phyloP scores from a whole-genome alignment of 495 filamentous ascomycete genomes.

The Xylaria sp. region DNA sequence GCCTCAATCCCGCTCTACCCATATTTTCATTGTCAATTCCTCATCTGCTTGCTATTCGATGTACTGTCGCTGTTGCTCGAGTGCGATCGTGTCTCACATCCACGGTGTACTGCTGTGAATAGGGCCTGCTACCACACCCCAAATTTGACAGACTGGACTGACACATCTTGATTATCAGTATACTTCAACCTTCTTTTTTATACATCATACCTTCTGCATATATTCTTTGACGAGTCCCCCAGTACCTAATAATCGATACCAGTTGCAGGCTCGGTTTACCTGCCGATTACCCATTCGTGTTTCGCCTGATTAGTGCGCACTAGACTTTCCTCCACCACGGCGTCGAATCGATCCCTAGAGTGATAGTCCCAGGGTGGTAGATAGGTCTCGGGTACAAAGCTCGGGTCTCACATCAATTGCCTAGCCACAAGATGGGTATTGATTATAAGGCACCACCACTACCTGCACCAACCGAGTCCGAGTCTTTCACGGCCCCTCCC shows the following conservation, averaged over 20 bases:
- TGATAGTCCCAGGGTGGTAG: slow-evolving; percentile 23
- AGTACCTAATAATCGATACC: neutral
- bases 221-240: neutral
- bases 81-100: slow-evolving; percentile 1
- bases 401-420: slow-evolving; percentile 22
- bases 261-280: slow-evolving; percentile 5
- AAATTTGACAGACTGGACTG: slow-evolving; percentile 4
- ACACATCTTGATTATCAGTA: slow-evolving; percentile 14
- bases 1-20: neutral
- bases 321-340: neutral
- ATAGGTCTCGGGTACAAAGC: slow-evolving; percentile 4
- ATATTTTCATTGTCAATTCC: neutral
- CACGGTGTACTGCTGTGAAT: slow-evolving; percentile 5
- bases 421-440: slow-evolving; percentile 68
- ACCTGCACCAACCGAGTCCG: slow-evolving; percentile 81
- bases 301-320: slow-evolving; percentile 7
- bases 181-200: neutral
- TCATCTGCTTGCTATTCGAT: neutral
- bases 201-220: neutral
- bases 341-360: slow-evolving; percentile 6
- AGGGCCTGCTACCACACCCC: neutral
- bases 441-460: slow-evolving; percentile 70
- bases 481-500: slow-evolving; percentile 59
- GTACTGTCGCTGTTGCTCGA: neutral
- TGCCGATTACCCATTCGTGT: neutral